phyloP scores from a whole-genome alignment of 2,329 filamentous ascomycete genomes.

The Trichoderma harzianum region DNA sequence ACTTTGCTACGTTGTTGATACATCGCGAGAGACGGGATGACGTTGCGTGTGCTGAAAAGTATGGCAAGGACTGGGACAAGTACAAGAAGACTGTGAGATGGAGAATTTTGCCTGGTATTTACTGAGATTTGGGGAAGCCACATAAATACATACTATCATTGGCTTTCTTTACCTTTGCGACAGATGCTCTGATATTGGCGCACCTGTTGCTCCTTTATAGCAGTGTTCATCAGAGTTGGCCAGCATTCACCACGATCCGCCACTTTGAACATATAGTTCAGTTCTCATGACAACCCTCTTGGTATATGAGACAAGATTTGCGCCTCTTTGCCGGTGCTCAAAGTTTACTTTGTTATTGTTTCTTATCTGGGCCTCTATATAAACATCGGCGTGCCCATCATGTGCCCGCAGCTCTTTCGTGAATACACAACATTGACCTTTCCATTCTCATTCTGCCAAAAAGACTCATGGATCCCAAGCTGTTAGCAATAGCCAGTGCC shows the following conservation, averaged over 20 bases:
- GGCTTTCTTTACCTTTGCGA: neutral
- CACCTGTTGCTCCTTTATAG: neutral
- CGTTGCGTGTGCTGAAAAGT: conserved; percentile 81
- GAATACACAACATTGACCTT: neutral
- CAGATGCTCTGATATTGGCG: neutral
- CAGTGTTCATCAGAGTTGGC: neutral
- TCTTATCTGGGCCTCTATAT: neutral
- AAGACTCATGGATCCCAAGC: neutral
- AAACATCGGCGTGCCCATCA: neutral
- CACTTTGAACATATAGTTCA: neutral
- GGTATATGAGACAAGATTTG: neutral
- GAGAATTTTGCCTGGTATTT: conserved; percentile 77
- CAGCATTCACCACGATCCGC: neutral
- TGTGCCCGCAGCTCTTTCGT: neutral
- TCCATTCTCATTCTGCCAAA: neutral
- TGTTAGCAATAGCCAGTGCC: neutral
- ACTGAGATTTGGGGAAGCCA: too few species aligned
- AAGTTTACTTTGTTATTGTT: neutral
- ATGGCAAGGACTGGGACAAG: conserved; percentile 82
- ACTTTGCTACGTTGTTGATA: conserved; percentile 78
- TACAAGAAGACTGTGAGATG: conserved; percentile 77
- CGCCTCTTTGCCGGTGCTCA: neutral
- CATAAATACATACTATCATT: too few species aligned
- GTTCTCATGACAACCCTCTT: neutral
- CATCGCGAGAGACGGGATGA: conserved; percentile 83